Evolutionary conservation across 2,329 filamentous ascomycete species (phyloP).

Genomic region (Allantophomopsis cytisporea): DNA sequence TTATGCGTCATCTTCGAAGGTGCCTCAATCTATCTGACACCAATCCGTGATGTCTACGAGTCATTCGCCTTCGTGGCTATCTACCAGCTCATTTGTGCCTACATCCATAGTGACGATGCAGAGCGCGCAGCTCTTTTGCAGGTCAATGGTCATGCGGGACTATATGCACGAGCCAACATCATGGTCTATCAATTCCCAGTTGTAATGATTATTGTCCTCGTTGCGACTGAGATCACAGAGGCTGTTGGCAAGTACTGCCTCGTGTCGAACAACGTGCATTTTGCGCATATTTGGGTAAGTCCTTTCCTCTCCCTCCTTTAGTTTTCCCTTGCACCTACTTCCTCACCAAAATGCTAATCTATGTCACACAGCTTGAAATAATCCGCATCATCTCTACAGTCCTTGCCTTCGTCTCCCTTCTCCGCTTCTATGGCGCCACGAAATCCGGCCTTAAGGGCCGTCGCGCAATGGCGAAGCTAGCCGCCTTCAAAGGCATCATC

Average conservation of each 20-base stretch:
- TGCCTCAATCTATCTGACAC: conserved; percentile 23
- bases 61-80: conserved; percentile 26
- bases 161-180: conserved; percentile 8
- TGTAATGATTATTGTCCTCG: conserved; percentile 13
- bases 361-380: background rate
- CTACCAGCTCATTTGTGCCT: conserved; percentile 29
- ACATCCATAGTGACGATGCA: conserved; percentile 20
- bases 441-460: conserved; percentile 4
- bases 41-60: conserved; percentile 25
- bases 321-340: background rate
- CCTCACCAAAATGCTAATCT: background rate
- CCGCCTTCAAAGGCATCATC: conserved; percentile 8
- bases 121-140: conserved; percentile 21
- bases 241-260: conserved; percentile 16
- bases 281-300: conserved; percentile 22
- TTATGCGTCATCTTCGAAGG: conserved; percentile 23
- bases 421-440: conserved; percentile 6
- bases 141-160: too few relatives aligned
- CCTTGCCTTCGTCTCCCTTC: conserved; percentile 4
- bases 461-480: conserved; percentile 5
- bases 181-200: conserved; percentile 26
- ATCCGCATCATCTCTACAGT: conserved; percentile 3
- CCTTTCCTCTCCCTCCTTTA: conserved; percentile 1
- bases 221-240: conserved; percentile 18
- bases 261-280: conserved; percentile 17